These are phyloP conservation scores for Fusarium miscanthi DNA, from an alignment of 2,329 filamentous ascomycete species.

Conservation along the genomic window DNA sequence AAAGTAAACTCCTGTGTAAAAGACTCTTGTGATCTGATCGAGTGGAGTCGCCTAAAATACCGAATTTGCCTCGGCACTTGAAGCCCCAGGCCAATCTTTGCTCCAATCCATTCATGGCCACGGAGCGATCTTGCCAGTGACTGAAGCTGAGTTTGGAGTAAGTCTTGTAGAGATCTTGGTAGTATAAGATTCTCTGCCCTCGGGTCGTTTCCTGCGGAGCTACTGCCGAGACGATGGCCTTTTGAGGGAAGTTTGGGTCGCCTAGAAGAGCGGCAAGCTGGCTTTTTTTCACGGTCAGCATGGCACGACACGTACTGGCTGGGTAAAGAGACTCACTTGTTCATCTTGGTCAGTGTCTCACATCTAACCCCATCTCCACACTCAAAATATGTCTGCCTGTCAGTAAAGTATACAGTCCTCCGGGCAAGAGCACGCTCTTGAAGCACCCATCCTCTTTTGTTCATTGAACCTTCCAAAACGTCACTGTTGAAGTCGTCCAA, in stretches of 20 bases:
- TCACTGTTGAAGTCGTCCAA: conserved; percentile 7
- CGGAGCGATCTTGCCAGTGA: background rate
- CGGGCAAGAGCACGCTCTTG: conserved; percentile 16
- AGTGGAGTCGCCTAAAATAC: background rate
- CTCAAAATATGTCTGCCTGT: conserved; percentile 10
- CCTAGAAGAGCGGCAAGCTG: conserved; percentile 8
- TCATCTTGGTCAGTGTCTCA: conserved; percentile 5
- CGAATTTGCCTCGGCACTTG: background rate
- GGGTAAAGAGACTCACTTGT: background rate
- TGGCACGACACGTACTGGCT: background rate
- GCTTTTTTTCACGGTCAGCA: background rate
- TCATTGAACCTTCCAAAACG: background rate
- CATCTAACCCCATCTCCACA: conserved; percentile 12
- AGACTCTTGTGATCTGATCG: background rate
- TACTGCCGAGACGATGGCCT: background rate
- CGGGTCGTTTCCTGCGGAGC: background rate
- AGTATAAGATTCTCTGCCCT: background rate
- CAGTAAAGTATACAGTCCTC: background rate
- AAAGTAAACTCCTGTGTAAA: conserved; percentile 1
- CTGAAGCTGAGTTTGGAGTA: background rate
- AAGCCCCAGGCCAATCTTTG: background rate
- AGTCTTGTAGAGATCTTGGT: conserved; percentile 9
- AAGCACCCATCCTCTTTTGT: background rate
- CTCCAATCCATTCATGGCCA: conserved; percentile 12
- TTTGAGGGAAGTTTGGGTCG: conserved; percentile 12